phyloP scores from a whole-genome alignment of 2,329 filamentous ascomycete species.

The Akanthomyces muscarius region DNA sequence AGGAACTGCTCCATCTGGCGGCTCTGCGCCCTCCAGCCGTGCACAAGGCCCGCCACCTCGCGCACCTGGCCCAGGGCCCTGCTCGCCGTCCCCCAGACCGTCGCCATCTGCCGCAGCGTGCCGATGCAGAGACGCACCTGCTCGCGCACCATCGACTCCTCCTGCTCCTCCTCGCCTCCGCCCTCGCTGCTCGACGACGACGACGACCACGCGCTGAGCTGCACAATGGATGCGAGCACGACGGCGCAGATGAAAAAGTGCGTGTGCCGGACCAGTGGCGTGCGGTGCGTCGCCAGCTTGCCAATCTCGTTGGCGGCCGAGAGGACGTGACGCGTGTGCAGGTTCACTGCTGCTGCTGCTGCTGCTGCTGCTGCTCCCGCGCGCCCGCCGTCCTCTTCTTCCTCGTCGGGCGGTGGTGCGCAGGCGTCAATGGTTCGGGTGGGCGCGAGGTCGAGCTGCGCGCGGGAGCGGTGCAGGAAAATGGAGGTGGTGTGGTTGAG shows the following conservation, averaged over 20 bases:
- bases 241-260: slow-evolving; percentile 15
- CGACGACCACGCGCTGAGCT: slow-evolving; percentile 8
- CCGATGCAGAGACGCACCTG: slow-evolving; percentile 12
- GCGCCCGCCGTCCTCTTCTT: neutral
- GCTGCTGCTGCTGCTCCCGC: too few relatives aligned
- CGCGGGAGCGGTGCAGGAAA: slow-evolving; percentile 1
- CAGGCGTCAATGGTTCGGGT: slow-evolving; percentile 1
- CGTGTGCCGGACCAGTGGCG: neutral
- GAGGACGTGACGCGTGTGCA: slow-evolving; percentile 3
- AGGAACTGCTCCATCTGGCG: slow-evolving; percentile 13
- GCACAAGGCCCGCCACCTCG: neutral
- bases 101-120: slow-evolving; percentile 10
- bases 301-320: slow-evolving; percentile 4
- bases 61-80: neutral
- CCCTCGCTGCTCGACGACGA: too few relatives aligned
- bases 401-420: neutral
- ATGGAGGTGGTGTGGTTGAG: slow-evolving; percentile 7
- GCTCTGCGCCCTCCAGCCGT: neutral
- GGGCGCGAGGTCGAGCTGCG: neutral
- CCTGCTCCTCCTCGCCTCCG: neutral
- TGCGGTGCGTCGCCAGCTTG: slow-evolving; percentile 10
- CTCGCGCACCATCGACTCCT: neutral
- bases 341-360: neutral
- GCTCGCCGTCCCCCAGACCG: neutral
- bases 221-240: slow-evolving; percentile 5